Base-by-base conservation (phyloP, 306 rosid genomes). In the Carpinus viminea region DNA sequence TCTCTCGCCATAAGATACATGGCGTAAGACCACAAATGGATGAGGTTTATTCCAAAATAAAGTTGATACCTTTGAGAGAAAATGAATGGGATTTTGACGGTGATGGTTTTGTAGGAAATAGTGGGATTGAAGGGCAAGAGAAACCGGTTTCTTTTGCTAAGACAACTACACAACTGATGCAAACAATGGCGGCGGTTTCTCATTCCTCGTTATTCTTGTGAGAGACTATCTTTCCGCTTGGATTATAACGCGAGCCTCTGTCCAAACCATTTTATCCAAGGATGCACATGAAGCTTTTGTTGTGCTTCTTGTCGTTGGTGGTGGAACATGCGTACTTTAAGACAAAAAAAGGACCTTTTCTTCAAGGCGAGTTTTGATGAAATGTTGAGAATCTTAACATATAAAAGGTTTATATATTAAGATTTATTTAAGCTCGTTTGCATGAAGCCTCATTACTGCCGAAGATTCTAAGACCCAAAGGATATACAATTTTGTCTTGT, bases 161-260 rank as follows among this genome's bases (percentile, higher is more conserved):
- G 90, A 96, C 99, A n/a, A 10, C 83, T 96, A 96, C 99, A 21
- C 99, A 96, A 72, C 99, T 53, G 99, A 96, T 79, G 98, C 99
- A 1, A 96, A 96, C 82, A 96, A 96, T 24, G 99, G 99, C 17
- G 99, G 99, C 11, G 99, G 99, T 0, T 96, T 96, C 76, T 96
- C 99, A 98, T 96, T 61, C 99, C 99, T 66, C 96, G 99, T 59
- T 96, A 91, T n/a, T n/a, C n/a, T 52, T 96, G 99, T 1, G 99
- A 0, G 99, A 96, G 87, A 96, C 98, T 0, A 93, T 96, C 62
- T 96, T 96, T 21, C 99, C 90, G 87, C 66, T 81, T 96, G 86
- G 96, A 96, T 82, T 91, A 90, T 62, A 85, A 93, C 0, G 96
- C 94, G 92, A 91, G 54, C 98, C 97, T 5, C 99, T 0, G 97